A percentile compares a stretch with the other conserved stretches of the same genome.
phyloP scores from a whole-genome alignment of 148 eudicot species.

The Polygonum maritimum region DNA sequence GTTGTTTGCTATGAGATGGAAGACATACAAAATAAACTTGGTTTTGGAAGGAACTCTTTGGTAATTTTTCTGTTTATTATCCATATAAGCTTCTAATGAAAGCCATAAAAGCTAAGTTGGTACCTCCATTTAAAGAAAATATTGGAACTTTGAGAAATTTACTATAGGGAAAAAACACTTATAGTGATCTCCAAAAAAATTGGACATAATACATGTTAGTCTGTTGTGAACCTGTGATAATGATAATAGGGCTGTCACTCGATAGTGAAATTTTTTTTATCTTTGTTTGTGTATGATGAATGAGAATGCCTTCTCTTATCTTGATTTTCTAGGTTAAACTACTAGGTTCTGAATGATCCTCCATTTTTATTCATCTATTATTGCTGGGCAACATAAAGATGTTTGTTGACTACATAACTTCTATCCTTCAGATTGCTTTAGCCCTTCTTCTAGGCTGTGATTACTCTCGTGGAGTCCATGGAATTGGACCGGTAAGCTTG shows the following conservation, averaged over 20 bases:
- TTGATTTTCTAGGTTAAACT: neutral
- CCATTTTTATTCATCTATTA: neutral
- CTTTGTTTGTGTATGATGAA: neutral
- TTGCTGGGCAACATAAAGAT: neutral
- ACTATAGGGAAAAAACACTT: neutral
- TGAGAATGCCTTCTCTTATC: neutral
- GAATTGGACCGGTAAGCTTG: conserved; percentile 71
- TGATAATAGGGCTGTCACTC: neutral
- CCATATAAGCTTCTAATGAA: neutral
- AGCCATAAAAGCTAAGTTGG: neutral
- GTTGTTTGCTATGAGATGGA: conserved; percentile 89
- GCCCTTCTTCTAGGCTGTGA: conserved; percentile 88
- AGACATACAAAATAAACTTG: conserved; percentile 84
- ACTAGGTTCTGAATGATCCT: neutral
- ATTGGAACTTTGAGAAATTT: neutral
- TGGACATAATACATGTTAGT: neutral
- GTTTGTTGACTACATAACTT: conserved; percentile 14
- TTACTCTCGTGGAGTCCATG: conserved; percentile 73
- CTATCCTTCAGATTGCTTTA: conserved; percentile 59
- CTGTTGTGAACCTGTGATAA: neutral
- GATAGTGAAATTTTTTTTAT: neutral
- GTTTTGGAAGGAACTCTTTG: conserved; percentile 82
- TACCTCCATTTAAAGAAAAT: neutral
- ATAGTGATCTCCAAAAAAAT: neutral
- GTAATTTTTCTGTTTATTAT: conserved; percentile 26